Percentiles rank a stretch among this genome's conserved stretches.
Conservation (phyloP, 768 basidiomycete species). For the Coprinopsis cinerea region DNA sequence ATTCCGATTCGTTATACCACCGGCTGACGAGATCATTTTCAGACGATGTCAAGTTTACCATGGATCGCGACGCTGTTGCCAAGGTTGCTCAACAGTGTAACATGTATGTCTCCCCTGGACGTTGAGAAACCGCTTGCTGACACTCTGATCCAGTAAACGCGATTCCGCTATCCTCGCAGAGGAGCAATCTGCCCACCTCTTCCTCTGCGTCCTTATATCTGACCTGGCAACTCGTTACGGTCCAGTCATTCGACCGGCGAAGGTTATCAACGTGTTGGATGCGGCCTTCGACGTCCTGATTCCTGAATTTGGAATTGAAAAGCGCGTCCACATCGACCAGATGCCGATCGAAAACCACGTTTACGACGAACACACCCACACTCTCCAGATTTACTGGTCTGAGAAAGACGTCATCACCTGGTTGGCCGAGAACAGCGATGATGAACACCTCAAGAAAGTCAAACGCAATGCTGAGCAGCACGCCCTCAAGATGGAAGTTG, state of each 20-base stretch:
- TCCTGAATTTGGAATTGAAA: slow-evolving; percentile 97
- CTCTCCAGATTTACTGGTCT: slow-evolving; percentile 95
- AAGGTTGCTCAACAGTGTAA: slow-evolving; percentile 98
- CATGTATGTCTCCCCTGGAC: slow-evolving; percentile 50
- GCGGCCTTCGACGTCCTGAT: slow-evolving; percentile 96
- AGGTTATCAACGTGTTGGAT: slow-evolving; percentile 93
- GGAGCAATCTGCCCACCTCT: slow-evolving; percentile 94
- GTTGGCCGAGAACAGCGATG: slow-evolving; percentile 93
- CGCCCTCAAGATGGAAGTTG: slow-evolving; percentile 86
- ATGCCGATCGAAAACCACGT: slow-evolving; percentile 99
- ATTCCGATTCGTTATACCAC: background rate
- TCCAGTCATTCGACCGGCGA: slow-evolving; percentile 92
- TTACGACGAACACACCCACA: slow-evolving; percentile 91
- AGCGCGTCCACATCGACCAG: slow-evolving; percentile 97
- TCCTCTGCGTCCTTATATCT: slow-evolving; percentile 89
- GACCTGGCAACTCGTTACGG: slow-evolving; percentile 94
- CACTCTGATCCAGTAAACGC: slow-evolving; percentile 52
- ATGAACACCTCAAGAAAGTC: slow-evolving; percentile 92
- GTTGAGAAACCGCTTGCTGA: slow-evolving; percentile 1
- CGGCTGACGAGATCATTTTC: slow-evolving; percentile 9
- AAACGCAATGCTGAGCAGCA: slow-evolving; percentile 90
- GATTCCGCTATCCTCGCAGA: slow-evolving; percentile 90
- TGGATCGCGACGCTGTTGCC: slow-evolving; percentile 97
- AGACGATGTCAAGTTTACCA: slow-evolving; percentile 86
- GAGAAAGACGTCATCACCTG: slow-evolving; percentile 89